phyloP scores from a whole-genome alignment of 331 rosid genomes.

The Quercus phellos region DNA sequence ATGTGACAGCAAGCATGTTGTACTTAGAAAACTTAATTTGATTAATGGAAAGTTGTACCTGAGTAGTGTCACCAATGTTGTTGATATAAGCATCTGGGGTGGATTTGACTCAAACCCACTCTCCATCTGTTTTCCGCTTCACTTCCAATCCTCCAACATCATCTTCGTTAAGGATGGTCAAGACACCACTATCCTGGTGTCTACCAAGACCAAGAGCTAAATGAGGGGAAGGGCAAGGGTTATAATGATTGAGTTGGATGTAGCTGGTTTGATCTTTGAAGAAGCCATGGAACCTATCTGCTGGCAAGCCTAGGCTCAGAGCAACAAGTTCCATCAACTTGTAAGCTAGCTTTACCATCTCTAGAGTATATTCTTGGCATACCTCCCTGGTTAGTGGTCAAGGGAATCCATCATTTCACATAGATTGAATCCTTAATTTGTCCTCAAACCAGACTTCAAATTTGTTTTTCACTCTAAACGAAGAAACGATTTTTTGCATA shows the following conservation, averaged over 20 bases:
- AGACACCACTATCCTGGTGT: conserved; percentile 61
- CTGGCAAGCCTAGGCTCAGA: no score
- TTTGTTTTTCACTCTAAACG: no score
- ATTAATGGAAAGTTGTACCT: conserved; percentile 33
- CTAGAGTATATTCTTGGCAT: no score
- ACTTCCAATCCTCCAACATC: no score
- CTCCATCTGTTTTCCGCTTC: no score
- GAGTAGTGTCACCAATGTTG: conserved; percentile 21
- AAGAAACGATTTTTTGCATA: no score
- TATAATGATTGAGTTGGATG: conserved; percentile 54
- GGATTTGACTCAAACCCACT: no score
- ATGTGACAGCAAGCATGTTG: background rate
- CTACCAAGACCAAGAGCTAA: conserved; percentile 66
- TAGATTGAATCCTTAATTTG: background rate
- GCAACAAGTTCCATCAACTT: no score
- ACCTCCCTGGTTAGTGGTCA: background rate
- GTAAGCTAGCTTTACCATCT: no score
- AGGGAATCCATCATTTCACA: background rate
- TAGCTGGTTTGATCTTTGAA: conserved; percentile 41
- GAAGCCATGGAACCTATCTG: no score
- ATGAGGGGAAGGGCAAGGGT: conserved; percentile 53
- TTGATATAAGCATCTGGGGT: no score
- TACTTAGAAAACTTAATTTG: background rate
- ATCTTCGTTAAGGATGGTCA: conserved; percentile 53
- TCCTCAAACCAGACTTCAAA: background rate